Evolutionary conservation across 1,284 basidiomycete genomes (phyloP).

Genomic region (Ganoderma sinense): DNA sequence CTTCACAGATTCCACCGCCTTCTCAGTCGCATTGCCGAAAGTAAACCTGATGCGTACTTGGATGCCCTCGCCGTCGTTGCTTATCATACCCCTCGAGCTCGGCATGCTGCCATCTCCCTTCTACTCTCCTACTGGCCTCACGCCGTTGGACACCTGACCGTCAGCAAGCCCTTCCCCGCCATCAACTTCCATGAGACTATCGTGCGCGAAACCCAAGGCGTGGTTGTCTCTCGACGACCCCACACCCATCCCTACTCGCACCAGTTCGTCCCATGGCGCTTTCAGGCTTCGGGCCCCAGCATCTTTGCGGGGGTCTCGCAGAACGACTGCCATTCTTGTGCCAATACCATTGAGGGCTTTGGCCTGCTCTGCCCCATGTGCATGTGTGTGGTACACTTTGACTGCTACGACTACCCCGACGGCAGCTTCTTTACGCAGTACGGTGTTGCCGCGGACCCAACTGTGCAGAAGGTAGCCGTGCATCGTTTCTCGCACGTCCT

Average conservation of each 20-base stretch:
- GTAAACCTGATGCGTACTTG: slow-evolving; percentile 72
- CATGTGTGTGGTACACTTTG: slow-evolving; percentile 70
- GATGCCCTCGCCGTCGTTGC: slow-evolving; percentile 77
- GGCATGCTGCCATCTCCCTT: slow-evolving; percentile 61
- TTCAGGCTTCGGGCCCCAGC: slow-evolving; percentile 42
- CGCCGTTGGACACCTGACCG: slow-evolving; percentile 68
- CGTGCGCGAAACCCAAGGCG: slow-evolving; percentile 28
- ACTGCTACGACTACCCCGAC: slow-evolving; percentile 75
- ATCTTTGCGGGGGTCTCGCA: slow-evolving; percentile 47
- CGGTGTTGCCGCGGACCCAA: slow-evolving; percentile 49
- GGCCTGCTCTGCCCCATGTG: slow-evolving; percentile 73
- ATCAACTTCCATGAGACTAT: slow-evolving; percentile 41
- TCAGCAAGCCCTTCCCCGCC: slow-evolving; percentile 60
- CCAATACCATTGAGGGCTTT: slow-evolving; percentile 59
- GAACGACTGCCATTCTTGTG: slow-evolving; percentile 62
- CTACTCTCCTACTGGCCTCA: slow-evolving; percentile 72
- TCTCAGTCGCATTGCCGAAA: slow-evolving; percentile 60
- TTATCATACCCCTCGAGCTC: slow-evolving; percentile 63
- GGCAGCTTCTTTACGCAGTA: slow-evolving; percentile 67
- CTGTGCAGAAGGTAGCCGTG: slow-evolving; percentile 63
- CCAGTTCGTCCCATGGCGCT: slow-evolving; percentile 75
- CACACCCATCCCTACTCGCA: slow-evolving; percentile 55
- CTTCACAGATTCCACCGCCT: slow-evolving; percentile 65
- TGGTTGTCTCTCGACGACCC: slow-evolving; percentile 22
- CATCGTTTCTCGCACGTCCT: slow-evolving; percentile 64